Percentiles rank a stretch among this genome's conserved stretches.
Conservation (phyloP, 306 rosid genomes). For the Ceratonia siliqua region DNA sequence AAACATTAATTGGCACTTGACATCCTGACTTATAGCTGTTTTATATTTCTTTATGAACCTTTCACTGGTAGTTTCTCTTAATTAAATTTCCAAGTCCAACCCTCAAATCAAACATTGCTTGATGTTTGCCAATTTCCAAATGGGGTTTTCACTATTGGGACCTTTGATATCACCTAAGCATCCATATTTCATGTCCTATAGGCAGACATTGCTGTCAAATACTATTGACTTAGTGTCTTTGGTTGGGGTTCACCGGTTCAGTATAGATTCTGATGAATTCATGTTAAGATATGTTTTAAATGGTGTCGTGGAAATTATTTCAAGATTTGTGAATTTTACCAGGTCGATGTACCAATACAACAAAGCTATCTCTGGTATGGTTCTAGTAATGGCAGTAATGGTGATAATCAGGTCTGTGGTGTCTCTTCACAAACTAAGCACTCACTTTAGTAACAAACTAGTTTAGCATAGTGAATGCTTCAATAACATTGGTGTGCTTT, state of each 20-base stretch:
- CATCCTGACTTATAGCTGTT: no score
- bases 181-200: background rate
- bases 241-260: background rate
- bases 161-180: no score
- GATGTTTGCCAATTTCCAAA: no score
- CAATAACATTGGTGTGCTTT: background rate
- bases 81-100: no score
- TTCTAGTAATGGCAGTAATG: slow-evolving; percentile 34
- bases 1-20: no score
- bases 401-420: slow-evolving; percentile 46
- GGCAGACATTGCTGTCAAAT: background rate
- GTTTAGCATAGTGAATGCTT: slow-evolving; percentile 12
- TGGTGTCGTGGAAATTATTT: slow-evolving; percentile 22
- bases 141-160: no score
- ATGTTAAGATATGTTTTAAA: slow-evolving; percentile 10
- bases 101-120: no score
- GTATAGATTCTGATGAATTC: background rate
- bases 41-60: no score
- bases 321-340: slow-evolving; percentile 29
- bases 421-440: slow-evolving; percentile 16
- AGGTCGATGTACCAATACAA: slow-evolving; percentile 87
- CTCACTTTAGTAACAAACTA: slow-evolving; percentile 10
- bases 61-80: no score
- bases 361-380: slow-evolving; percentile 87
- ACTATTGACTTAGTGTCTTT: background rate